A percentile compares a stretch with the other conserved stretches of the same genome.
These are phyloP conservation scores for Paracorniculantispora psalliotae DNA, from an alignment of 2,329 filamentous ascomycete species.

Conservation along the genomic window DNA sequence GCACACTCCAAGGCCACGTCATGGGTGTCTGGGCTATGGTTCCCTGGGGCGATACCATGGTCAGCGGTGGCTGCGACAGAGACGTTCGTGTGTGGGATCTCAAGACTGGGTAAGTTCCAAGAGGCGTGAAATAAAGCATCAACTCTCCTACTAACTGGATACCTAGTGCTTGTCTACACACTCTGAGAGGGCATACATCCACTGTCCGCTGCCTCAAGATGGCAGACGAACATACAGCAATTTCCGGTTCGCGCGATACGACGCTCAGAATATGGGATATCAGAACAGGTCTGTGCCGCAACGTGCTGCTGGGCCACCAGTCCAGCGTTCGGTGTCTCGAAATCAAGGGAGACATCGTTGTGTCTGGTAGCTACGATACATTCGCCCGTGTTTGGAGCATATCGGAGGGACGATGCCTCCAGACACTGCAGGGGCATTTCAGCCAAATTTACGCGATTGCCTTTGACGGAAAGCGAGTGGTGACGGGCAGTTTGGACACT, in stretches of 20 bases:
- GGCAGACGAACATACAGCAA: constrained; percentile 89
- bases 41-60: constrained; percentile 90
- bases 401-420: constrained; percentile 85
- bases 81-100: constrained; percentile 98
- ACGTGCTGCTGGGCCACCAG: constrained; percentile 90
- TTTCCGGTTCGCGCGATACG: constrained; percentile 93
- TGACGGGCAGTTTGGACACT: constrained; percentile 92
- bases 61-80: constrained; percentile 93
- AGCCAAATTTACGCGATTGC: constrained; percentile 99
- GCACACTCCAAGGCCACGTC: constrained; percentile 88
- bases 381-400: constrained; percentile 98
- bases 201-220: constrained; percentile 97
- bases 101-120: constrained; percentile 68
- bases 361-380: constrained; percentile 98
- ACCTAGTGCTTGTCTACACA: constrained; percentile 67
- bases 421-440: constrained; percentile 89
- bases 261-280: constrained; percentile 96
- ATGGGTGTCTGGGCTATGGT: constrained; percentile 99
- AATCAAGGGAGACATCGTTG: constrained; percentile 92
- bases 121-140: not conserved
- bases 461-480: constrained; percentile 89
- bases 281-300: constrained; percentile 77
- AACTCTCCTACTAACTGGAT: not conserved
- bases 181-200: constrained; percentile 88
- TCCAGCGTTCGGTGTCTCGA: constrained; percentile 92